phyloP scores from a whole-genome alignment of 441 rosid species.

The Rhodomyrtus psidioides region DNA sequence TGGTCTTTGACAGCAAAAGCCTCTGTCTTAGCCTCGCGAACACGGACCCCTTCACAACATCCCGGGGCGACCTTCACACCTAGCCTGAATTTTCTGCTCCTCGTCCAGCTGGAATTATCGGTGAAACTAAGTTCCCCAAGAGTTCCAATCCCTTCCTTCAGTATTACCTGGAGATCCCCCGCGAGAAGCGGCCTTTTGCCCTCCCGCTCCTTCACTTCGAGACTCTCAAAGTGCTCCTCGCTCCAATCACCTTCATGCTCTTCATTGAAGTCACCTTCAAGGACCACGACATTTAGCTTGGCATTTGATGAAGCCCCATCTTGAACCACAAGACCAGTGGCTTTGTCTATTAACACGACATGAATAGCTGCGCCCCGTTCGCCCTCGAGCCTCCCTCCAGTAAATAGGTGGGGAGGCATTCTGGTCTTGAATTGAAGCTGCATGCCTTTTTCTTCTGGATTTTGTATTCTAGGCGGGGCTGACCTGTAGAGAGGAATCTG shows the following conservation, averaged over 20 bases:
- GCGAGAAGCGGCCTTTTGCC: slow-evolving; percentile 6
- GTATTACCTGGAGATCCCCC: slow-evolving; percentile 1
- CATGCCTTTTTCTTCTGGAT: not conserved
- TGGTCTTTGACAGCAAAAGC: slow-evolving; percentile 12
- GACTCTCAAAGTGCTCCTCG: slow-evolving; percentile 5
- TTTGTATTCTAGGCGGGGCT: not conserved
- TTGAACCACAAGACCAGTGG: not conserved
- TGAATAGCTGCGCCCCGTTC: slow-evolving; percentile 5
- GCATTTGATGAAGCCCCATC: not conserved
- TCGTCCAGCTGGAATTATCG: slow-evolving; percentile 9
- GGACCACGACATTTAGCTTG: slow-evolving; percentile 2
- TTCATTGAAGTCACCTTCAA: not conserved
- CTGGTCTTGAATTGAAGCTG: slow-evolving; percentile 4
- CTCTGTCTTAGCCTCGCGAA: not conserved
- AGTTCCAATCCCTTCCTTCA: slow-evolving; percentile 8
- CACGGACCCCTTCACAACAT: not conserved
- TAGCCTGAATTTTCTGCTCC: slow-evolving; percentile 11
- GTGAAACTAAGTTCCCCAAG: slow-evolving; percentile 5
- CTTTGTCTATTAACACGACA: not conserved
- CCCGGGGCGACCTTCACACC: not conserved
- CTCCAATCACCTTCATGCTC: not conserved
- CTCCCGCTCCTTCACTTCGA: slow-evolving; percentile 1
- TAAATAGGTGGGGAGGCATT: slow-evolving; percentile 10
- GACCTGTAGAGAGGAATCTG: not conserved
- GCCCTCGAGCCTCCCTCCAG: slow-evolving; percentile 5